Percentiles rank a stretch among this genome's conserved stretches.
Conservation (phyloP, 345 rosid genomes). For the Salix koriyanagi region DNA sequence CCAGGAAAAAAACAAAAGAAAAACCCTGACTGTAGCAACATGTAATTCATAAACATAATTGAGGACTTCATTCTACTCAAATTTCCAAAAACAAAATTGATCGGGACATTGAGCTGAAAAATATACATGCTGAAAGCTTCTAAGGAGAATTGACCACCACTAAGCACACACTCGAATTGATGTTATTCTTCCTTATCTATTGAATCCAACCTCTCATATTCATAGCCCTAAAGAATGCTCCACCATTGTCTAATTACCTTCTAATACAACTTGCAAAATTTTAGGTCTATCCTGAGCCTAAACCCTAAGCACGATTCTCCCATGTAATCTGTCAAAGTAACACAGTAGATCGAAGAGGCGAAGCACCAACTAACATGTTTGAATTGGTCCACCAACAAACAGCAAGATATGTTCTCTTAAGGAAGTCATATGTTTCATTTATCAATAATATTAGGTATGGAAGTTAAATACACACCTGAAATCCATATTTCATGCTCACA, state of each 20-base stretch:
- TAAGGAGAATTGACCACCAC: neutral
- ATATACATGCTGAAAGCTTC: neutral
- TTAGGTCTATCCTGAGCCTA: conserved; percentile 5
- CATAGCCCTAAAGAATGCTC: neutral
- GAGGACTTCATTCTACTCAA: neutral
- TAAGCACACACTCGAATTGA: neutral
- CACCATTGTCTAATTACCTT: neutral
- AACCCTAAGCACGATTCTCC: neutral
- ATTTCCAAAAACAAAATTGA: neutral
- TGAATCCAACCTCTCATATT: neutral
- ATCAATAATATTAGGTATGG: neutral
- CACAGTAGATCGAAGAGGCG: neutral
- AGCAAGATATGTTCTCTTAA: conserved; percentile 5
- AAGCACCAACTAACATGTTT: neutral
- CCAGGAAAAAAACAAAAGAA: conserved; percentile 24
- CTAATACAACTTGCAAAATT: neutral
- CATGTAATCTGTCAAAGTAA: neutral
- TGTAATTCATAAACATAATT: neutral
- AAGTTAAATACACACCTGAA: conserved; percentile 54
- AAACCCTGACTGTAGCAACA: conserved; percentile 8
- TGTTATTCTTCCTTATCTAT: neutral
- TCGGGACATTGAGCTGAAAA: conserved; percentile 2
- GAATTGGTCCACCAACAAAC: neutral
- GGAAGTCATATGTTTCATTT: neutral
- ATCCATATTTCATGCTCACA: conserved; percentile 92